These are phyloP conservation scores for Tylopilus balloui DNA, from an alignment of 768 basidiomycete genomes.

Conservation along the genomic window DNA sequence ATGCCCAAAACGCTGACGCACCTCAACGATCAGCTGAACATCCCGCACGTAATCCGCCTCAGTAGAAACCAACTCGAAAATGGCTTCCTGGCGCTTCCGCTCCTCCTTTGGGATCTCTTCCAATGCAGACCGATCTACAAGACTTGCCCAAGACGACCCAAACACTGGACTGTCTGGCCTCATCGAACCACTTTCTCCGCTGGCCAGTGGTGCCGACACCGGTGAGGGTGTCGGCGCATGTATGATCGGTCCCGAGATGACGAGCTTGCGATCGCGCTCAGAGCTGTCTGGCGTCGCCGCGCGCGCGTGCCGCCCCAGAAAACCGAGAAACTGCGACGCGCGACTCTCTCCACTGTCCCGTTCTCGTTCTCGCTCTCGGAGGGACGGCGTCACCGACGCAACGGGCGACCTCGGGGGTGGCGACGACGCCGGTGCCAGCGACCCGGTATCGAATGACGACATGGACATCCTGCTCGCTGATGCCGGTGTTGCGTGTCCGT, in stretches of 20 bases:
- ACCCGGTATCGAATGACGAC: conserved; percentile 50
- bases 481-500: neutral
- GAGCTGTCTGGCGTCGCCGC: conserved; percentile 48
- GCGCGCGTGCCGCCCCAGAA: conserved; percentile 49
- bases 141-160: conserved; percentile 82
- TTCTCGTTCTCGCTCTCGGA: conserved; percentile 24
- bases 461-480: conserved; percentile 51
- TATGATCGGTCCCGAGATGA: conserved; percentile 68
- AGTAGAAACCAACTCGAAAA: conserved; percentile 92
- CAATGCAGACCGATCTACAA: conserved; percentile 80
- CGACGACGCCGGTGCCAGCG: conserved; percentile 30
- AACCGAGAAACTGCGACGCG: conserved; percentile 50
- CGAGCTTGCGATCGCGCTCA: conserved; percentile 39
- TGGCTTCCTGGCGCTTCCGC: conserved; percentile 87
- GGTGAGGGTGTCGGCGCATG: conserved; percentile 28
- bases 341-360: conserved; percentile 27
- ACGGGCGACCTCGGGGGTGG: conserved; percentile 43
- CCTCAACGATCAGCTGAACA: conserved; percentile 88
- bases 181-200: conserved; percentile 20
- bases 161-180: conserved; percentile 59
- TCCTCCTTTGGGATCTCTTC: conserved; percentile 76
- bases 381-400: conserved; percentile 28
- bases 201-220: neutral
- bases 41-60: conserved; percentile 89
- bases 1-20: conserved; percentile 27